phyloP scores from a whole-genome alignment of 257 asterid species.

The Echium plantagineum region DNA sequence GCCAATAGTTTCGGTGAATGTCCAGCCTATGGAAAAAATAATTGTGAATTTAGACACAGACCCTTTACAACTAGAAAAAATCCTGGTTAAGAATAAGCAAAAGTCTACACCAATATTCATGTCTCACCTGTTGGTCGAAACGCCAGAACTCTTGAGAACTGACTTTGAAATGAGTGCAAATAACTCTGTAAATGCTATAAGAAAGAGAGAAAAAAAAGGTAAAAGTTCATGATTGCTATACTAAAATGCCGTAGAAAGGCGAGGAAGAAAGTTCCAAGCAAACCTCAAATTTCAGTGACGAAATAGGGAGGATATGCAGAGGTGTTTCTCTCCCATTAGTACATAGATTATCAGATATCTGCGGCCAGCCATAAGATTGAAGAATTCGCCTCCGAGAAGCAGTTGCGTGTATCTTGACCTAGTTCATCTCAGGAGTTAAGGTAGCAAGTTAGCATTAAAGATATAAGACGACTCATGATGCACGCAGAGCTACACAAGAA shows the following conservation, averaged over 20 bases:
- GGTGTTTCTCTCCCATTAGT: constrained; percentile 18
- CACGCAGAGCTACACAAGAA: too few relatives aligned
- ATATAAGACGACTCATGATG: too few relatives aligned
- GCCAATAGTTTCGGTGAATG: constrained; percentile 18
- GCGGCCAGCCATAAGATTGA: constrained; percentile 21
- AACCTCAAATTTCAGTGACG: constrained; percentile 23
- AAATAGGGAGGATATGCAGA: constrained; percentile 21
- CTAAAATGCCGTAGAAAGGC: background rate
- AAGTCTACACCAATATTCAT: background rate
- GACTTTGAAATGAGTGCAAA: constrained; percentile 9
- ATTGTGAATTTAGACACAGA: background rate
- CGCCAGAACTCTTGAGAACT: constrained; percentile 16
- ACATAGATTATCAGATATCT: constrained; percentile 19
- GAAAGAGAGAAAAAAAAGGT: background rate
- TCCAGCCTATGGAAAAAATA: constrained; percentile 15
- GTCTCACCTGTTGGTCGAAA: constrained; percentile 24
- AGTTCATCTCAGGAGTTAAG: background rate
- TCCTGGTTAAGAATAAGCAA: background rate
- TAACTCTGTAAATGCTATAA: constrained; percentile 15
- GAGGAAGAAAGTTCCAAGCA: constrained; percentile 2
- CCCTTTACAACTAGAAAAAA: background rate
- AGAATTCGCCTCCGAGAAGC: constrained; percentile 22
- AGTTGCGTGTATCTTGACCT: constrained; percentile 22
- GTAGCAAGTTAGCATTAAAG: background rate
- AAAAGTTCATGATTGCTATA: background rate